Evolutionary conservation across 2,329 filamentous ascomycete species (phyloP), one percentile per base, ranked within the genome.

Genomic region (Penicillium sp.): DNA sequence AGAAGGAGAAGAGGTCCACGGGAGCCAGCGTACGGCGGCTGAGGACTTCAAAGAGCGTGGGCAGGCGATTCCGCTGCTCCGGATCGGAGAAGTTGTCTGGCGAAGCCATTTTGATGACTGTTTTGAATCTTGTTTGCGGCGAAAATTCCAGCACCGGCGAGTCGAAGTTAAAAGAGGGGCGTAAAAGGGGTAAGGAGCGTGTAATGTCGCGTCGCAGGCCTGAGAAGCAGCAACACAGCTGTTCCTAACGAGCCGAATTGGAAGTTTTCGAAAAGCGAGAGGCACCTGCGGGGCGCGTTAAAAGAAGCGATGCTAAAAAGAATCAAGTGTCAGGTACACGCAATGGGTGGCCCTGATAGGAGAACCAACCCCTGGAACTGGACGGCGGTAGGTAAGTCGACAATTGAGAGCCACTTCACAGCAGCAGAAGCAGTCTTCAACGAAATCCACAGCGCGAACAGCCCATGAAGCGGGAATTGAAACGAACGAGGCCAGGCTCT

Each of bases 1-100:
- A 98, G 73, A 98, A 98, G 2, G 90, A 96, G 68, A 95, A 98
- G 8, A 98, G 76, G 62, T 98, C 94, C 42, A 98, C 91, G 0
- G 93, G 93, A 33, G 94, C 87, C 14, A 94, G 77, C n/a, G 93
- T 98, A 50, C 89, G 83, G 53, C 94, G 83, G 63, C 88, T 95
- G 46, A 98, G 74, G 40, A 98, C 93, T 70, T 98, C 94, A 63
- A 94, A 96, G 36, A 98, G 80, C 1, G 89, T 96, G 32, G 93
- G 93, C 43, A 98, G 79, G 51, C 93, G 80, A 64, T 94, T 94
- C 59, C 93, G 83, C 56, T 70, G 62, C 57, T 72, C 68, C 33
- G 64, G 47, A 37, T 71, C 68, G n/a, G 53, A 42, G 33, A 60
- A 48, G 15, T 54, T 56, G 13, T 58, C 53, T 5, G 53, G 51